Base-by-base conservation (phyloP, 345 rosid species). In the Ailanthus altissimus region DNA sequence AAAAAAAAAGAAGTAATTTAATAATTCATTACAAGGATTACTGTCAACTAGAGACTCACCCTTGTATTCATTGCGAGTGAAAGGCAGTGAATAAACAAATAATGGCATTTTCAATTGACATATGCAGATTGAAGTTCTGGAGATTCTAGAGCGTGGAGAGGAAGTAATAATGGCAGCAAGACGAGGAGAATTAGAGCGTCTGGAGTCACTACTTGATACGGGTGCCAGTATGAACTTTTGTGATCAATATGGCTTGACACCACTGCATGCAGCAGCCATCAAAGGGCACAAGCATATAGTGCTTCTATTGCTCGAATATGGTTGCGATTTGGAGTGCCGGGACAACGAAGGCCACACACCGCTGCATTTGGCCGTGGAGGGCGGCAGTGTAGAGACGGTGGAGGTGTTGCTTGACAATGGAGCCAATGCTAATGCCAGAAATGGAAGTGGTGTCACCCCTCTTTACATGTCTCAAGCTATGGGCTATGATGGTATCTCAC, bases 281-380 rank as follows among this genome's bases (percentile, higher is more conserved):
- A 90, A 86, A 67, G 88, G 90, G 6, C 79, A 82, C 79, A 77
- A 21, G 71, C 80, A 86, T 6, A 78, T 70, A 23, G 75, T 87
- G n/a, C 42, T 72, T 56, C 5, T 85, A 77, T 86, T 90, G 9
- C 54, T 77, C 5, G 84, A 80, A 25, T 70, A 38, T 8, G 90
- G 90, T 2, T 63, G 70, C 15, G 83, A 82, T 7, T 46, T 88
- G 53, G 86, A 83, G 6, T 54, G 84, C 56, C 65, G 11, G 59
- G 94, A 90, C 75, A 66, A 81, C 5, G 87, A 90, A 42, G 92
- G 87, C 50, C 87, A 90, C 63, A 42, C 66, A 2, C 83, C 94
- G 0, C 75, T 88, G 77, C 94, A 90, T 78, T 26, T 88, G 83
- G 94, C 92, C 0, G 90, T 83, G 61, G 89, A 77, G 40, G 74